phyloP scores from a whole-genome alignment of 495 filamentous ascomycete genomes.

The Neohortaea acidophila region DNA sequence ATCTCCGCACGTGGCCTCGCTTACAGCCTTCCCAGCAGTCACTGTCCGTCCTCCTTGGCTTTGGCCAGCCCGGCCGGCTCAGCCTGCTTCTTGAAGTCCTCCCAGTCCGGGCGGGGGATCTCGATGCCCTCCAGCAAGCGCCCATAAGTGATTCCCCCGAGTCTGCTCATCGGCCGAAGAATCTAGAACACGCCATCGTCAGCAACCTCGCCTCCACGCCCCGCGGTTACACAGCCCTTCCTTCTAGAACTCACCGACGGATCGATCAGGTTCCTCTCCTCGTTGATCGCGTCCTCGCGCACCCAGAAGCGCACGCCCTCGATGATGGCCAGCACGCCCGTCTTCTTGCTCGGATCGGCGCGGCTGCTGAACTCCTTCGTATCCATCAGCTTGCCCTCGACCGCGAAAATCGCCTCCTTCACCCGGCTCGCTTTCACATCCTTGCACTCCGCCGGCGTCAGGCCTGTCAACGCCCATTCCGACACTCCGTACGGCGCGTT shows the following conservation, averaged over 20 bases:
- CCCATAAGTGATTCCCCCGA: conserved; percentile 77
- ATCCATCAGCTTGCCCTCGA: conserved; percentile 66
- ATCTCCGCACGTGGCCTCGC: too few species aligned
- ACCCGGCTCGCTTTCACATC: conserved; percentile 61
- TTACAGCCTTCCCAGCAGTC: too few species aligned
- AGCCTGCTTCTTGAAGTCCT: conserved; percentile 31
- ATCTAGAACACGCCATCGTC: conserved; percentile 14
- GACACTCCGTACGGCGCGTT: conserved; percentile 64
- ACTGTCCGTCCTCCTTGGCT: conserved; percentile 20
- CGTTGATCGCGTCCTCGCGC: conserved; percentile 73
- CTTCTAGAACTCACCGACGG: conserved; percentile 30
- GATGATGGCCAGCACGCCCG: conserved; percentile 56
- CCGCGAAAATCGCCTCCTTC: conserved; percentile 61
- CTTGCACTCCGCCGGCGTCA: conserved; percentile 53
- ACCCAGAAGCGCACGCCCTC: conserved; percentile 85
- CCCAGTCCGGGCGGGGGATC: conserved; percentile 56
- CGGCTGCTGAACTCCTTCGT: conserved; percentile 61
- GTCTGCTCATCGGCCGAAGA: conserved; percentile 56
- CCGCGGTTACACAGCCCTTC: too few species aligned
- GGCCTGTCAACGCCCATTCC: conserved; percentile 68
- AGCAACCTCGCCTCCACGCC: too few species aligned
- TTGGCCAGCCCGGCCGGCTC: conserved; percentile 31
- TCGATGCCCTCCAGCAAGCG: conserved; percentile 58
- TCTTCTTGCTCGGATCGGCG: conserved; percentile 51
- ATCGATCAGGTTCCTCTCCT: conserved; percentile 56